A percentile compares a stretch with the other conserved stretches of the same genome.
Conservation (phyloP, 73 alveolate species). For the Tetrahymena malaccensis region DNA sequence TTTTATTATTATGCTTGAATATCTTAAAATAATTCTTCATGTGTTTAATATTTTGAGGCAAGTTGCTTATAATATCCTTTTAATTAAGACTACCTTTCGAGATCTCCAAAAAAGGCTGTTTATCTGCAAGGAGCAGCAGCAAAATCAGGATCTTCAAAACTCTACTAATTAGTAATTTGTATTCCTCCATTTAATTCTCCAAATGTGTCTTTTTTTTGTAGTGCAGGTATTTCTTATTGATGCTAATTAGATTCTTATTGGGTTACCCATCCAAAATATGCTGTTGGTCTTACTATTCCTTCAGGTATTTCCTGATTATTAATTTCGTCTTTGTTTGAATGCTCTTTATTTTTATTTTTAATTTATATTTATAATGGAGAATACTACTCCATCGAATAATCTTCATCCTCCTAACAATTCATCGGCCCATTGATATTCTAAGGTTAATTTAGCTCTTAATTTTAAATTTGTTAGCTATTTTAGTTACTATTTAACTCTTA, state of each 20-base stretch:
- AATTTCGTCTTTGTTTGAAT: not conserved
- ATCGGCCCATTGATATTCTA: no score
- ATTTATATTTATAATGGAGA: not conserved
- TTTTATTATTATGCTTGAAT: not conserved
- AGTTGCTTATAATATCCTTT: not conserved
- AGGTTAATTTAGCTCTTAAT: not conserved
- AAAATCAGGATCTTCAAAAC: not conserved
- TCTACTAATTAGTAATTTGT: not conserved
- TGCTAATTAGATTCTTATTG: not conserved
- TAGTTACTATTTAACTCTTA: no score
- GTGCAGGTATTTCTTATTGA: not conserved
- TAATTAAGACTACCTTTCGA: not conserved
- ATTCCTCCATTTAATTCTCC: not conserved
- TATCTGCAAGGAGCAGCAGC: not conserved
- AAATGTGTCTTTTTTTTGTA: not conserved
- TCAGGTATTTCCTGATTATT: not conserved
- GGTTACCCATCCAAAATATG: not conserved
- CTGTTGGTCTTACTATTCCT: not conserved
- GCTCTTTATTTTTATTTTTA: not conserved
- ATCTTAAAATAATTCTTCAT: not conserved
- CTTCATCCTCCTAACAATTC: not conserved
- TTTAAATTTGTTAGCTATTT: no score
- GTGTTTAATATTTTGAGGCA: not conserved
- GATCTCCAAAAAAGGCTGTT: not conserved
- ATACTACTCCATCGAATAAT: not conserved